Evolutionary conservation across 2,329 filamentous ascomycete species (phyloP).

Genomic region (Sclerotinia glacialis): DNA sequence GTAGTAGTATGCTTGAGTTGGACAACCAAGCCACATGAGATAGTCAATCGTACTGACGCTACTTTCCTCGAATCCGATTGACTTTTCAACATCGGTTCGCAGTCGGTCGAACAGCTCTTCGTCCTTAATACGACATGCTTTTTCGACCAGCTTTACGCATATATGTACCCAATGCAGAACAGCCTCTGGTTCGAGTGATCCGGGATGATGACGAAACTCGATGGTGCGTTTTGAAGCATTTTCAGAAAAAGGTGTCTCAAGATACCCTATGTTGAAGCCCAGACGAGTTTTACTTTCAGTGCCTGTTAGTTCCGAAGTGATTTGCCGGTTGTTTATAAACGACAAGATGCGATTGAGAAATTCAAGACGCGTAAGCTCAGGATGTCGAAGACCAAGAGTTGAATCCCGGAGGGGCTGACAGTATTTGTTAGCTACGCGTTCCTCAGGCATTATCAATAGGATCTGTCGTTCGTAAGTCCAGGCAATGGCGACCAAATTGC

Average conservation of each 20-base stretch:
- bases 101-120: neutral
- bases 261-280: neutral
- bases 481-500: conserved; percentile 36
- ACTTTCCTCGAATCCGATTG: neutral
- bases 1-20: conserved; percentile 10
- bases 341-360: neutral
- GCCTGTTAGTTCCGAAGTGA: neutral
- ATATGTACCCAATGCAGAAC: conserved; percentile 29
- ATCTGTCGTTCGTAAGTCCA: conserved; percentile 36
- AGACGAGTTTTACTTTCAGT: no score
- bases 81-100: neutral
- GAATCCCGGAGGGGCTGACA: neutral
- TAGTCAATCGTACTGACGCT: neutral
- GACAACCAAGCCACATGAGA: conserved; percentile 13
- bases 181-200: conserved; percentile 25
- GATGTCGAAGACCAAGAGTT: neutral
- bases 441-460: neutral
- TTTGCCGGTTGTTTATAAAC: neutral
- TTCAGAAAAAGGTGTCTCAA: neutral
- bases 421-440: neutral
- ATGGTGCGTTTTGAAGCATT: conserved; percentile 23
- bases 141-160: conserved; percentile 24
- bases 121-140: neutral
- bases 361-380: neutral
- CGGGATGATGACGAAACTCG: conserved; percentile 35